phyloP scores from a whole-genome alignment of 106 monocot species.

The Agapanthus africanus region DNA sequence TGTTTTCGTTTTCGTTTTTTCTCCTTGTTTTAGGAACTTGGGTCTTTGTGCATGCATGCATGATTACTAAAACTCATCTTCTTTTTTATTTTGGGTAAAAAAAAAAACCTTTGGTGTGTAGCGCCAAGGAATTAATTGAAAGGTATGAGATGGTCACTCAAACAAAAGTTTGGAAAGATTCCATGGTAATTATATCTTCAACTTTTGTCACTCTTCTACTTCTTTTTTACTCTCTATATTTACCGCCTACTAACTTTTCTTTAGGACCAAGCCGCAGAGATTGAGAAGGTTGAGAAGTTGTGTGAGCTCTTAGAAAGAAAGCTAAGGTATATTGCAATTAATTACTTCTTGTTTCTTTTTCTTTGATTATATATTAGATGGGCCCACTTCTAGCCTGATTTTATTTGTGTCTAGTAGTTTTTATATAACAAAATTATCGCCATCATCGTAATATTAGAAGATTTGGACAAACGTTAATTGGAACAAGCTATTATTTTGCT shows the following conservation, averaged over 20 bases:
- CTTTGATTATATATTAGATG: background rate
- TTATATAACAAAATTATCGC: background rate
- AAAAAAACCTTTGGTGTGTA: too few species aligned
- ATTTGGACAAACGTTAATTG: too few species aligned
- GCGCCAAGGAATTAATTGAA: slow-evolving; percentile 46
- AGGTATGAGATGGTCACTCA: slow-evolving; percentile 50
- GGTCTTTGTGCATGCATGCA: too few species aligned
- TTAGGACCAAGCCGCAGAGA: slow-evolving; percentile 34
- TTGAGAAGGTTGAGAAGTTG: slow-evolving; percentile 30
- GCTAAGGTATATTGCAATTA: slow-evolving; percentile 28
- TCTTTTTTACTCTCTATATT: too few species aligned
- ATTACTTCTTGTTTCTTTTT: too few species aligned
- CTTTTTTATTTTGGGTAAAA: too few species aligned
- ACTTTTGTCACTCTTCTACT: too few species aligned
- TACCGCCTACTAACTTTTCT: too few species aligned
- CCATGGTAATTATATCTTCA: slow-evolving; percentile 25
- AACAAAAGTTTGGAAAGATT: slow-evolving; percentile 37
- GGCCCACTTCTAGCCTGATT: background rate
- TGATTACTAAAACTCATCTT: background rate
- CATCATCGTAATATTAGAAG: background rate
- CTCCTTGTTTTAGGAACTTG: background rate
- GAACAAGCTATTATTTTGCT: too few species aligned
- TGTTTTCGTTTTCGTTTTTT: too few species aligned
- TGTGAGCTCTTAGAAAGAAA: slow-evolving; percentile 48
- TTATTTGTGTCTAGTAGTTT: background rate